Evolutionary conservation across 495 filamentous ascomycete genomes (phyloP).

Genomic region (Penicillium odoratum): DNA sequence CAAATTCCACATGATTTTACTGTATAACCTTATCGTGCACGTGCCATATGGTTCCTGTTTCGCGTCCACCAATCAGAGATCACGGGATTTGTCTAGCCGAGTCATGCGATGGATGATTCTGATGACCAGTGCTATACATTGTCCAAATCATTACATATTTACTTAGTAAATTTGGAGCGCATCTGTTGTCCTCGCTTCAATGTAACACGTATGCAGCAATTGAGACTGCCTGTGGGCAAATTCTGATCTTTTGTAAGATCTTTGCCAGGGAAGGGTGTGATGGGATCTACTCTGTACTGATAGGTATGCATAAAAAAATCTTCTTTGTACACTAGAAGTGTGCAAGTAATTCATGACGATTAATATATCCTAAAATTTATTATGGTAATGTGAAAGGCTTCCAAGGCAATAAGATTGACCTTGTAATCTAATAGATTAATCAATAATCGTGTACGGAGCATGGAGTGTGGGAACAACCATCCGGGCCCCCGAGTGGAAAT

Average conservation of each 20-base stretch:
- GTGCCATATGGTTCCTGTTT: conserved; percentile 13
- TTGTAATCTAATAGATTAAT: neutral
- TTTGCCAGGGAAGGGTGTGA: neutral
- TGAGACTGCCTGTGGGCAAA: neutral
- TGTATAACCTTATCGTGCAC: conserved; percentile 2
- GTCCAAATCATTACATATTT: neutral
- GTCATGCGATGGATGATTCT: conserved; percentile 17
- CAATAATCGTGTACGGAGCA: neutral
- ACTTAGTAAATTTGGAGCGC: neutral
- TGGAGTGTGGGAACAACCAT: conserved; percentile 6
- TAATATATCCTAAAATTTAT: too few species aligned
- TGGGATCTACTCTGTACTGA: conserved; percentile 3
- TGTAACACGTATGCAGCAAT: too few species aligned
- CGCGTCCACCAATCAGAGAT: conserved; percentile 9
- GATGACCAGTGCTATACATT: neutral
- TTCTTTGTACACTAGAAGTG: too few species aligned
- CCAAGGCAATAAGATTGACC: too few species aligned
- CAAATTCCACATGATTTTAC: neutral
- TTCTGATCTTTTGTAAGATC: neutral
- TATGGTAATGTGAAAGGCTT: too few species aligned
- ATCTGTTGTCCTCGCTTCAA: neutral
- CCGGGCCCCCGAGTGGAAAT: conserved; percentile 8
- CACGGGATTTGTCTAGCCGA: conserved; percentile 17
- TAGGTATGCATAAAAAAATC: neutral
- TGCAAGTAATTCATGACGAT: too few species aligned